These are phyloP conservation scores for Cystobasidium ongulense DNA, from an alignment of 768 basidiomycete genomes.

Conservation along the genomic window DNA sequence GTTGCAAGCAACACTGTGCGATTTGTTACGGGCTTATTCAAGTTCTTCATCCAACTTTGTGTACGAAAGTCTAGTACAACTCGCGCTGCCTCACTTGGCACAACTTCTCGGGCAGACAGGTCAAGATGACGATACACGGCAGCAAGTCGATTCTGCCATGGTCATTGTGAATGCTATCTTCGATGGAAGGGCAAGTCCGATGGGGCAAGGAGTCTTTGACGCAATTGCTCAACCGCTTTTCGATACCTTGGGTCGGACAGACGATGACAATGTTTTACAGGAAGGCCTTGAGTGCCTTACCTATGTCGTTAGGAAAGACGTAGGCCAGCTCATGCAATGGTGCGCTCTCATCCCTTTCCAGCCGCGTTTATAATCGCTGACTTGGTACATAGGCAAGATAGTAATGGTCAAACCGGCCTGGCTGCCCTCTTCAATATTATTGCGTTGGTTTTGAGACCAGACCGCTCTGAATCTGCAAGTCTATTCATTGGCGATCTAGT, in stretches of 20 bases:
- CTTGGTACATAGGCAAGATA: slow-evolving; percentile 48
- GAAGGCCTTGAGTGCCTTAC: slow-evolving; percentile 73
- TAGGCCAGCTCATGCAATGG: slow-evolving; percentile 71
- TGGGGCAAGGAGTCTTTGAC: slow-evolving; percentile 67
- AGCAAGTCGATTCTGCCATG: slow-evolving; percentile 65
- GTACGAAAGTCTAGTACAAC: slow-evolving; percentile 64
- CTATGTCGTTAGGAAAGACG: slow-evolving; percentile 75
- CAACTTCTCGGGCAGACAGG: slow-evolving; percentile 52
- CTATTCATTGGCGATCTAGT: slow-evolving; percentile 89
- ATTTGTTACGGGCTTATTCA: slow-evolving; percentile 66
- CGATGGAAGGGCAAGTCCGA: slow-evolving; percentile 54
- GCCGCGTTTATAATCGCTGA: background rate
- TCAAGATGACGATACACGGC: slow-evolving; percentile 55
- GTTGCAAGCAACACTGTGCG: slow-evolving; percentile 72
- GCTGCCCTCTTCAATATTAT: slow-evolving; percentile 66
- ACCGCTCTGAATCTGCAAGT: slow-evolving; percentile 81
- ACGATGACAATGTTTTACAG: slow-evolving; percentile 68
- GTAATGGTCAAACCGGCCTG: slow-evolving; percentile 63
- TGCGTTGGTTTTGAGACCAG: slow-evolving; percentile 62
- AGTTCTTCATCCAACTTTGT: slow-evolving; percentile 55
- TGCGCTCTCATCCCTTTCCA: slow-evolving; percentile 32
- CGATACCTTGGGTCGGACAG: slow-evolving; percentile 57
- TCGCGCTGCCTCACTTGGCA: slow-evolving; percentile 65
- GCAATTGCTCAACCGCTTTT: slow-evolving; percentile 69
- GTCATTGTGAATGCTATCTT: slow-evolving; percentile 69